phyloP scores from a whole-genome alignment of 805 yeast genomes.

The Wickerhamomyces hampshirensis region DNA sequence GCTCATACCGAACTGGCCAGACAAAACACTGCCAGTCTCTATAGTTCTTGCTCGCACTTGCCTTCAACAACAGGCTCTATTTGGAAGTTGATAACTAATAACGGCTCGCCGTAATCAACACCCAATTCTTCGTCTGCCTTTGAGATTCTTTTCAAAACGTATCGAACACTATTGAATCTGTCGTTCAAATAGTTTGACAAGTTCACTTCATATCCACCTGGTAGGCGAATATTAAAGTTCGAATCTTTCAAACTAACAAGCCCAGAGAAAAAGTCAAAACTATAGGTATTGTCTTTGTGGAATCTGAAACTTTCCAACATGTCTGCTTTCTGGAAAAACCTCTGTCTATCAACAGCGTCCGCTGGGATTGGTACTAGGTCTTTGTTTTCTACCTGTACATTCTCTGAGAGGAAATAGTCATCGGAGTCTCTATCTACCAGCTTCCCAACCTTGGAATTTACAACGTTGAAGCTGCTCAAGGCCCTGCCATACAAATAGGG shows the following conservation, averaged over 20 bases:
- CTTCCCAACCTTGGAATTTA: conserved; percentile 26
- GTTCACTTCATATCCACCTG: conserved; percentile 45
- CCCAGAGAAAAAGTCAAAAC: conserved; percentile 51
- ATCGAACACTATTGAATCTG: conserved; percentile 40
- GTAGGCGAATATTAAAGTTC: conserved; percentile 46
- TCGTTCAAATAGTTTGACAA: conserved; percentile 40
- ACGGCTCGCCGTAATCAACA: conserved; percentile 17
- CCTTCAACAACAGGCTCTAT: too few relatives aligned
- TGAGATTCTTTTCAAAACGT: conserved; percentile 32
- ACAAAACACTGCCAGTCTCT: too few relatives aligned
- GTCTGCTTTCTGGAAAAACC: conserved; percentile 35
- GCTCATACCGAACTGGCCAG: too few relatives aligned
- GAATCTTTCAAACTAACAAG: conserved; percentile 46
- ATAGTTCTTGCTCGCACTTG: too few relatives aligned
- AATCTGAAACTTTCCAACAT: conserved; percentile 39
- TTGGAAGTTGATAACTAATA: conserved; percentile 19
- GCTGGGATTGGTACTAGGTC: conserved; percentile 29
- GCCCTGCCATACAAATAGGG: conserved; percentile 64
- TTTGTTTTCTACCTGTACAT: conserved; percentile 9
- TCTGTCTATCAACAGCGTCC: conserved; percentile 35
- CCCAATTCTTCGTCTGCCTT: conserved; percentile 7
- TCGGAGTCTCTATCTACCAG: conserved; percentile 8
- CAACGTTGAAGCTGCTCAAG: conserved; percentile 48
- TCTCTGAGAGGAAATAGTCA: conserved; percentile 20
- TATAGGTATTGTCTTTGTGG: conserved; percentile 33